These are phyloP conservation scores for Quercus phellos DNA, from an alignment of 331 rosid genomes.

Conservation along the genomic window DNA sequence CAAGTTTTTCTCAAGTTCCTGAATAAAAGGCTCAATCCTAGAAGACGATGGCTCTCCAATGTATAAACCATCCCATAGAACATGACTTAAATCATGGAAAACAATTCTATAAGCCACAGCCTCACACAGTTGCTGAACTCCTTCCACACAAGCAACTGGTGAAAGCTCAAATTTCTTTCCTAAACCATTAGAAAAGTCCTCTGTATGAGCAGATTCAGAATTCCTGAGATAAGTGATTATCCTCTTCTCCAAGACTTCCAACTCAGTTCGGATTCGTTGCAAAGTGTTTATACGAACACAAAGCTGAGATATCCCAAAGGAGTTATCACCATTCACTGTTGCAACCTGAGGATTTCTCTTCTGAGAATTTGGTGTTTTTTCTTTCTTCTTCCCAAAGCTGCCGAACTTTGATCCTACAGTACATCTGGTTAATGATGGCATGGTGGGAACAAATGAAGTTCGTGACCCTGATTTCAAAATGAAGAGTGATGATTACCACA, in stretches of 20 bases:
- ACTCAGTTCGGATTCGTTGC: slow-evolving; percentile 67
- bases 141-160: slow-evolving; percentile 75
- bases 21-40: slow-evolving; percentile 78
- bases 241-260: slow-evolving; percentile 77
- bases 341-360: slow-evolving; percentile 81
- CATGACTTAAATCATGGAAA: slow-evolving; percentile 69
- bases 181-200: slow-evolving; percentile 43
- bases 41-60: slow-evolving; percentile 60
- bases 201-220: slow-evolving; percentile 47
- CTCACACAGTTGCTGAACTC: slow-evolving; percentile 79
- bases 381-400: slow-evolving; percentile 97
- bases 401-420: slow-evolving; percentile 80
- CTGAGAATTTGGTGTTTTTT: slow-evolving; percentile 73
- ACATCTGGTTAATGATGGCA: slow-evolving; percentile 95
- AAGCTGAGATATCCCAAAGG: slow-evolving; percentile 65
- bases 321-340: slow-evolving; percentile 53
- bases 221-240: slow-evolving; percentile 62
- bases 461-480: slow-evolving; percentile 66
- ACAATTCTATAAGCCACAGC: slow-evolving; percentile 77
- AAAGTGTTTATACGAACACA: slow-evolving; percentile 82
- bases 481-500: slow-evolving; percentile 19
- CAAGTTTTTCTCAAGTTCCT: slow-evolving; percentile 76
- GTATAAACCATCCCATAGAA: slow-evolving; percentile 77
- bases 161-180: slow-evolving; percentile 70
- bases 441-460: slow-evolving; percentile 71